Conservation (phyloP, 1,139 yeast genomes). For the Protomyces arabidopsidicola region DNA sequence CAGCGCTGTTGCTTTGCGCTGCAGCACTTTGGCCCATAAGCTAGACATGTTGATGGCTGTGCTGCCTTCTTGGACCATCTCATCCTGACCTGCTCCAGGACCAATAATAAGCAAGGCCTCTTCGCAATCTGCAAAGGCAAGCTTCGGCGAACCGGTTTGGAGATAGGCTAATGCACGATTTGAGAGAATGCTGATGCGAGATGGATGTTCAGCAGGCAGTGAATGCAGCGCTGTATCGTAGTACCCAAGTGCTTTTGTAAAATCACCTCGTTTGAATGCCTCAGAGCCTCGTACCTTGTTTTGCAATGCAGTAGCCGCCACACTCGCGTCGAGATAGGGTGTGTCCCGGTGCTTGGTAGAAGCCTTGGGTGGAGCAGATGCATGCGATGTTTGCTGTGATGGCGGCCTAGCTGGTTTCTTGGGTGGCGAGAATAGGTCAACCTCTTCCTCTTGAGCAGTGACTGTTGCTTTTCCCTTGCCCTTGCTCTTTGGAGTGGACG, state of each 20-base stretch:
- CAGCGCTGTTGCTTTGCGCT: conserved; percentile 73
- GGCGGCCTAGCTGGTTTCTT: conserved; percentile 2
- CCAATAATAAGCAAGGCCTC: conserved; percentile 59
- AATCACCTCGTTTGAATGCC: conserved; percentile 77
- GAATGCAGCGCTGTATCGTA: conserved; percentile 60
- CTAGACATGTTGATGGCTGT: conserved; percentile 52
- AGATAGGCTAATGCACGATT: conserved; percentile 69
- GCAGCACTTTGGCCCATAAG: conserved; percentile 67
- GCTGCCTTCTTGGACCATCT: conserved; percentile 43
- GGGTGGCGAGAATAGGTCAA: conserved; percentile 20
- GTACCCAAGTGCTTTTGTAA: conserved; percentile 55
- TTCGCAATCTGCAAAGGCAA: conserved; percentile 53
- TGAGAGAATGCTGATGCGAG: conserved; percentile 64
- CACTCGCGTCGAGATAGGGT: conserved; percentile 19
- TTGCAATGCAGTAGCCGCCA: conserved; percentile 37
- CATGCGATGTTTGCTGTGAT: conserved; percentile 4
- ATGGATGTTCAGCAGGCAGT: conserved; percentile 62
- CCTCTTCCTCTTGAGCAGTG: not conserved
- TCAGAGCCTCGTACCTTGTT: conserved; percentile 57
- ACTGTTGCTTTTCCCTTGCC: conserved; percentile 11
- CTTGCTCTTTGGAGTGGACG: not conserved
- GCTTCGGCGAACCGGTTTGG: conserved; percentile 69
- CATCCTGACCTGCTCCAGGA: conserved; percentile 41
- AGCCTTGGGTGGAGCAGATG: not conserved
- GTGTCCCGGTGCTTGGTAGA: not conserved